phyloP scores from a whole-genome alignment of 1,284 basidiomycete genomes.

The Cutaneotrichosporon sp. region DNA sequence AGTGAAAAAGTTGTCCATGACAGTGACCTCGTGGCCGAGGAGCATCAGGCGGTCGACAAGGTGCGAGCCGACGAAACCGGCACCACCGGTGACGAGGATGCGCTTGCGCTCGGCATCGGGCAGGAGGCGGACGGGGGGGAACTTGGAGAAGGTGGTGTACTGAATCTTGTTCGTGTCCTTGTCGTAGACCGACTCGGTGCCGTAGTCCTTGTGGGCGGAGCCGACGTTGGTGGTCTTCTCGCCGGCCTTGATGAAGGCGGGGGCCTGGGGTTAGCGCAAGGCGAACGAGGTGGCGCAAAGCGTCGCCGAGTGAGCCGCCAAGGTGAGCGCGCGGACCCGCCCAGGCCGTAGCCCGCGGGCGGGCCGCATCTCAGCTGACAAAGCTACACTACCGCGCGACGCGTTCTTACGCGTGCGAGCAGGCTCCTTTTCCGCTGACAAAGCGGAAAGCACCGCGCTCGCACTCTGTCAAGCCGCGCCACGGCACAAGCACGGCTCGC shows the following conservation, averaged over 20 bases:
- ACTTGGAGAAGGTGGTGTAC: conserved; percentile 82
- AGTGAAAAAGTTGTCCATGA: conserved; percentile 97
- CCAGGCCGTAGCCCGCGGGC: no score
- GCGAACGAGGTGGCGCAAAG: not conserved
- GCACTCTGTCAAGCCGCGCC: no score
- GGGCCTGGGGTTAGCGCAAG: conserved; percentile 24
- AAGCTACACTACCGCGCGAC: no score
- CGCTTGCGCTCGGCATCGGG: conserved; percentile 74
- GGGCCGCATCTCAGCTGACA: no score
- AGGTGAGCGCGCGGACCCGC: no score
- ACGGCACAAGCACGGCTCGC: no score
- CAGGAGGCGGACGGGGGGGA: conserved; percentile 84
- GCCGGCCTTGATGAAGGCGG: conserved; percentile 50
- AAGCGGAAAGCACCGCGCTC: no score
- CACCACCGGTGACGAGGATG: conserved; percentile 82
- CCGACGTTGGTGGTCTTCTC: conserved; percentile 55
- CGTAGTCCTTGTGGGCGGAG: conserved; percentile 53
- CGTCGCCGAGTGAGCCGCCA: no score
- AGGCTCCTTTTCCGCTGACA: no score
- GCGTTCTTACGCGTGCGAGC: no score
- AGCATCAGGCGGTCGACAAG: conserved; percentile 95
- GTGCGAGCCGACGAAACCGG: conserved; percentile 96
- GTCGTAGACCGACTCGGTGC: conserved; percentile 77
- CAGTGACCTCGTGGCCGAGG: conserved; percentile 94
- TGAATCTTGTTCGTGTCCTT: conserved; percentile 72